phyloP scores from a whole-genome alignment of 495 filamentous ascomycete genomes.

The Beverwykella pulmonaria region DNA sequence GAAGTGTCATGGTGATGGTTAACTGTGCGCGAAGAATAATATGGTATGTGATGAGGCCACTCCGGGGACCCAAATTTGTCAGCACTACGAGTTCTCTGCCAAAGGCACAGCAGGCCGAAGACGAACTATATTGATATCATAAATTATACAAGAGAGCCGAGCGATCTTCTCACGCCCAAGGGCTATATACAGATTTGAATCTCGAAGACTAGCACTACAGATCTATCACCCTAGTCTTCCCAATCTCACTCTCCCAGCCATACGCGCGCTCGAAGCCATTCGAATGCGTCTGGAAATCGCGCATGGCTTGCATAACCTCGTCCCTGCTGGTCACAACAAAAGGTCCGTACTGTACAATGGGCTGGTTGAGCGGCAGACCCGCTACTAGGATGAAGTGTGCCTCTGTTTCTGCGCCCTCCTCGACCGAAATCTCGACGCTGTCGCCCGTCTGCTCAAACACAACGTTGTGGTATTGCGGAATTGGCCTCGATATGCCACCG shows the following conservation, averaged over 20 bases:
- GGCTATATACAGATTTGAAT: too few species aligned
- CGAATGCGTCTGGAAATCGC: slow-evolving; percentile 77
- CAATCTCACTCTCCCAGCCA: slow-evolving; percentile 90
- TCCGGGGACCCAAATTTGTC: neutral
- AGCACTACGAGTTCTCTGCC: neutral
- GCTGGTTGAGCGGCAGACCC: slow-evolving; percentile 84
- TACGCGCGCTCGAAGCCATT: slow-evolving; percentile 91
- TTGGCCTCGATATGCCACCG: slow-evolving; percentile 55
- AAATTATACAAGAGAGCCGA: too few species aligned
- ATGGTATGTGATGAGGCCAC: neutral
- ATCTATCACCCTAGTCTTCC: slow-evolving; percentile 62
- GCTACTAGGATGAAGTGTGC: slow-evolving; percentile 78
- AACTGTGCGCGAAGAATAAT: neutral
- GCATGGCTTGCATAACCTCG: slow-evolving; percentile 86
- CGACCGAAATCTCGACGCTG: slow-evolving; percentile 68
- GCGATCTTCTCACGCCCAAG: too few species aligned
- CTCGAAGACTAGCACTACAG: too few species aligned
- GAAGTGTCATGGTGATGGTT: neutral
- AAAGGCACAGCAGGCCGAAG: too few species aligned
- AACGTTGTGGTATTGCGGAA: slow-evolving; percentile 81
- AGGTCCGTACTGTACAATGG: slow-evolving; percentile 93
- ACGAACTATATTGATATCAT: too few species aligned
- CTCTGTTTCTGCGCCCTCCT: slow-evolving; percentile 65
- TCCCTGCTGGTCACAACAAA: slow-evolving; percentile 86
- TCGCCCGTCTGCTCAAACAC: slow-evolving; percentile 85